Conservation (phyloP, 192 early-diverging fungal genomes). For the Chytriomyces sp. region DNA sequence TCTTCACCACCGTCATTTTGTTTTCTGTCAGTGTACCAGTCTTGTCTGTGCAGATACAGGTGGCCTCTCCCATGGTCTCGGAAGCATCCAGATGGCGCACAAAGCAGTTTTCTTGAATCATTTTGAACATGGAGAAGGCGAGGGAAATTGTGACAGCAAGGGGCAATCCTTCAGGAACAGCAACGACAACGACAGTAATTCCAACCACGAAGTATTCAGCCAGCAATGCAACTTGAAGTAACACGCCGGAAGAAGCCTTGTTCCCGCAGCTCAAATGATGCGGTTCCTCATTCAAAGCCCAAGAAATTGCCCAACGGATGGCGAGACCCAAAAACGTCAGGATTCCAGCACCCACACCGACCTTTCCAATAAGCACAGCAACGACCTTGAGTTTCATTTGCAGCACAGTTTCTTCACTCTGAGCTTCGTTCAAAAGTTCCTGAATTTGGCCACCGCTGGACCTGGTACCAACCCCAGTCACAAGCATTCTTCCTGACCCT, state of each 20-base stretch:
- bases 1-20: slow-evolving; percentile 65
- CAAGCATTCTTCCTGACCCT: slow-evolving; percentile 58
- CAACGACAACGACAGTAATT: slow-evolving; percentile 67
- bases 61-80: slow-evolving; percentile 70
- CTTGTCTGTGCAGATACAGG: slow-evolving; percentile 69
- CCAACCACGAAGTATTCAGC: slow-evolving; percentile 61
- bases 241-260: slow-evolving; percentile 16
- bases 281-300: slow-evolving; percentile 19
- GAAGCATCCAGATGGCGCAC: slow-evolving; percentile 66
- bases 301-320: slow-evolving; percentile 58
- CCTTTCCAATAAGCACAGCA: slow-evolving; percentile 64
- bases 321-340: slow-evolving; percentile 60
- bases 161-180: slow-evolving; percentile 68
- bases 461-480: slow-evolving; percentile 57
- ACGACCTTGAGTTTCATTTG: slow-evolving; percentile 63
- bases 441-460: slow-evolving; percentile 66
- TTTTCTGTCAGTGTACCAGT: slow-evolving; percentile 68
- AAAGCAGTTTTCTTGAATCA: slow-evolving; percentile 70
- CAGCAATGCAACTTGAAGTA: slow-evolving; percentile 45
- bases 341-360: slow-evolving; percentile 65
- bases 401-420: slow-evolving; percentile 62
- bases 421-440: slow-evolving; percentile 60
- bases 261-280: slow-evolving; percentile 17
- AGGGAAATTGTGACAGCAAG: slow-evolving; percentile 68
- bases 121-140: slow-evolving; percentile 69